phyloP scores from a whole-genome alignment of 2,329 filamentous ascomycete genomes.

The Penicillium vulpinum region DNA sequence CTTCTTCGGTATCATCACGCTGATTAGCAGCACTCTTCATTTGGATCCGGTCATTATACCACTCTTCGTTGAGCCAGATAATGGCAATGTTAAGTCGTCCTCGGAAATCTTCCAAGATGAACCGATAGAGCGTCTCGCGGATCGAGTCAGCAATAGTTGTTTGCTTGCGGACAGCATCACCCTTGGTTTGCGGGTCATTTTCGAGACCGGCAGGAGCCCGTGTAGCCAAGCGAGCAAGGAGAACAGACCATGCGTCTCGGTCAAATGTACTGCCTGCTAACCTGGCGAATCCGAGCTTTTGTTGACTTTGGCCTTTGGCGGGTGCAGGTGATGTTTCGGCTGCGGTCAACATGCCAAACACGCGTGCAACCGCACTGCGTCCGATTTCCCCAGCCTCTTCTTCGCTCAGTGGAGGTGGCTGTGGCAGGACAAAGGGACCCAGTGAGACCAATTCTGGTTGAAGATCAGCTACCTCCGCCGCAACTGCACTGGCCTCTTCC shows the following conservation, averaged over 20 bases:
- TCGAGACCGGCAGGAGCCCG: slow-evolving; percentile 72
- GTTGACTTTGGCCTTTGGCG: slow-evolving; percentile 53
- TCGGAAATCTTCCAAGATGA: slow-evolving; percentile 89
- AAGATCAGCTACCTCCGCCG: slow-evolving; percentile 73
- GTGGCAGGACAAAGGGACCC: slow-evolving; percentile 74
- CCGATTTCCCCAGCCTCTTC: slow-evolving; percentile 73
- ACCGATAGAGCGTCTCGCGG: slow-evolving; percentile 76
- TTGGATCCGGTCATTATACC: slow-evolving; percentile 82
- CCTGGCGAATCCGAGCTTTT: slow-evolving; percentile 73
- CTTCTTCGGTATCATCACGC: slow-evolving; percentile 48
- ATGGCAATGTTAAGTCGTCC: slow-evolving; percentile 86
- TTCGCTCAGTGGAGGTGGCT: slow-evolving; percentile 70
- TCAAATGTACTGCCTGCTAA: slow-evolving; percentile 82
- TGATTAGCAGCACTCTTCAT: slow-evolving; percentile 46
- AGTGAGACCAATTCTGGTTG: slow-evolving; percentile 62
- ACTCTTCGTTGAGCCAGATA: slow-evolving; percentile 94
- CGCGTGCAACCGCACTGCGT: slow-evolving; percentile 70
- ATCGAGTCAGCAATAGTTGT: slow-evolving; percentile 62
- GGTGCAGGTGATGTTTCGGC: slow-evolving; percentile 64
- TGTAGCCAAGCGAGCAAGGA: slow-evolving; percentile 82
- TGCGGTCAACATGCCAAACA: slow-evolving; percentile 74
- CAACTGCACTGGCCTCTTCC: slow-evolving; percentile 64
- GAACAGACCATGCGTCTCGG: slow-evolving; percentile 85
- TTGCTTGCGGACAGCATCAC: slow-evolving; percentile 25
- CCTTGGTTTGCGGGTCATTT: slow-evolving; percentile 33